Percentiles rank a stretch among this genome's conserved stretches.
These are phyloP conservation scores for Globisporangium takayamanum DNA, from an alignment of 352 stramenopile species.

Conservation along the genomic window DNA sequence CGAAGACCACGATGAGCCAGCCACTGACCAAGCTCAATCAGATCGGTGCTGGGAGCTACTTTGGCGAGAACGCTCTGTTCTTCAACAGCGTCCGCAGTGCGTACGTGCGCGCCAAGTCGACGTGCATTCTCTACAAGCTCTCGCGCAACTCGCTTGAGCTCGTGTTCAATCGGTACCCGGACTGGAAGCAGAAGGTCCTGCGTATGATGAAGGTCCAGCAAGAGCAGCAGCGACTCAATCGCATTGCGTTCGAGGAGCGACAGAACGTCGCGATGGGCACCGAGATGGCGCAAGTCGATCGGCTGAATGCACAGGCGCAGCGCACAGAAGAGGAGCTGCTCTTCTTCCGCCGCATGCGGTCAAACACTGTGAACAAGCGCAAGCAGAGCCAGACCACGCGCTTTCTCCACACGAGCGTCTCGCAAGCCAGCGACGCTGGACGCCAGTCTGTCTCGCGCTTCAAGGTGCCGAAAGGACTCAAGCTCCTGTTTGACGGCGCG, in stretches of 20 bases:
- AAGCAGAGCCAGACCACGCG: conserved; percentile 15
- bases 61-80: conserved; percentile 50
- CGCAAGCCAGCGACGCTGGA: conserved; percentile 4
- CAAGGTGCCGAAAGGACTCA: conserved; percentile 16
- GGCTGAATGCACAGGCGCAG: conserved; percentile 26
- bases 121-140: conserved; percentile 51
- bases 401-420: conserved; percentile 5
- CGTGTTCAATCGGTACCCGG: conserved; percentile 51
- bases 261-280: conserved; percentile 25
- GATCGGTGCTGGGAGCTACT: conserved; percentile 51
- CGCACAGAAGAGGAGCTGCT: conserved; percentile 33
- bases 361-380: conserved; percentile 10
- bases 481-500: conserved; percentile 23
- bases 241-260: conserved; percentile 29
- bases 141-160: conserved; percentile 48
- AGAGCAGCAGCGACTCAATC: conserved; percentile 46
- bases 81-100: conserved; percentile 47
- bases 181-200: conserved; percentile 62
- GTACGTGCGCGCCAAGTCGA: conserved; percentile 51
- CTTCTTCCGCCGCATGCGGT: conserved; percentile 24
- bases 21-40: conserved; percentile 38
- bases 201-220: conserved; percentile 58
- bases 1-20: too few relatives aligned
- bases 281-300: conserved; percentile 27
- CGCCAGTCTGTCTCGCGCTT: neutral